phyloP scores from a whole-genome alignment of 2,329 filamentous ascomycete genomes.

The Plectosphaerella sp. region DNA sequence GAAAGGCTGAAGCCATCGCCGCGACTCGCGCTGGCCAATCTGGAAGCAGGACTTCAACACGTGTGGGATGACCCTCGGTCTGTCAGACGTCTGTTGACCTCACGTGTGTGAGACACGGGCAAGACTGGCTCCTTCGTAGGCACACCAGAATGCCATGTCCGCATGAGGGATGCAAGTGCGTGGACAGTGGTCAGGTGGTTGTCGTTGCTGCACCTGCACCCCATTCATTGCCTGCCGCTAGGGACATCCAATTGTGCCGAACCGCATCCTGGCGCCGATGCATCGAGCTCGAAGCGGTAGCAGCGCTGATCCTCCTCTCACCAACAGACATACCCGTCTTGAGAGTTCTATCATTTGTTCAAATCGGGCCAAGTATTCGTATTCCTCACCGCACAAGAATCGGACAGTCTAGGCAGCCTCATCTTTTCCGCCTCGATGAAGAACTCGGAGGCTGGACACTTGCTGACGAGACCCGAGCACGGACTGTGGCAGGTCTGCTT shows the following conservation, averaged over 20 bases:
- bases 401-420: too few species aligned
- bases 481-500: neutral
- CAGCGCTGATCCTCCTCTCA: neutral
- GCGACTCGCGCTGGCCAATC: neutral
- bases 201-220: too few species aligned
- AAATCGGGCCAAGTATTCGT: too few species aligned
- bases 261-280: too few species aligned
- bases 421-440: too few species aligned
- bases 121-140: neutral
- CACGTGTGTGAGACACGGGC: neutral
- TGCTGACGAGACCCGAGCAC: too few species aligned
- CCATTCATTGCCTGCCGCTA: too few species aligned
- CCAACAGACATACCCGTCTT: neutral
- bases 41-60: neutral
- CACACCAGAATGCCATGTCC: neutral
- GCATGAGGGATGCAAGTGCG: neutral
- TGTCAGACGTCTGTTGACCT: neutral
- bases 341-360: too few species aligned
- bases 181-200: neutral
- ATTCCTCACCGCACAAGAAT: too few species aligned
- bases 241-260: too few species aligned
- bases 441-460: too few species aligned
- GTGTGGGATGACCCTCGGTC: neutral
- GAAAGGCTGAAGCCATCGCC: neutral
- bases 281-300: too few species aligned